Evolutionary conservation across 108 stramenopile genomes (phyloP), one percentile per base, ranked within the genome.

Genomic region (Cylindrotheca closterium): DNA sequence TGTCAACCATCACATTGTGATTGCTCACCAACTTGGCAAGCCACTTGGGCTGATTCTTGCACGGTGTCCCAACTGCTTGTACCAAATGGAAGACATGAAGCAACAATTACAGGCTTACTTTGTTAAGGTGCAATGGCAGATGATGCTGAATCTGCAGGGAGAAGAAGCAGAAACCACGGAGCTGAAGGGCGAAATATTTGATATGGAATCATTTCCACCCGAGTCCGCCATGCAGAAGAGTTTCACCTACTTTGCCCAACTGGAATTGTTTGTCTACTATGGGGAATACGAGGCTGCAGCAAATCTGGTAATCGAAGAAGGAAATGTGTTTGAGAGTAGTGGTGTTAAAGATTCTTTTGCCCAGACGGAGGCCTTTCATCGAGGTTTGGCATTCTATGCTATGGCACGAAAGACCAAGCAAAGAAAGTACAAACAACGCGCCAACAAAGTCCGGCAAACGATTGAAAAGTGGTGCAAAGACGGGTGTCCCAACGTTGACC

Each of bases 401-500:
- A 58, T 45, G 10, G 67, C 67, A 2, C 24, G 49, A 19, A 2
- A 12, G 18, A 68, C 67, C 25, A 24, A 46, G 21, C 48, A 59
- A 33, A 58, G 26, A 25, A 48, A 51, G 24, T 68, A 68, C 30
- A 8, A 30, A 47, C 33, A 31, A 32, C 17, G 51, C 2, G 67
- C 48, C 4, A 27, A 68, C 5, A 51, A 29, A 1, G 21, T 34
- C 17, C 30, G 45, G 10, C 2, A 3, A 2, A 68, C 55, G 30
- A 59, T 68, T 30, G 33, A 58, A 25, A 53, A 21, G 49, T 68
- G 67, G 67, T n/a, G 5, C 3, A 49, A 68, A n/a, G 21, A 18
- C 25, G 67, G 67, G 19, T 59, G 59, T 59, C 67, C 67, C n/a
- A 64, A 64, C 28, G 63, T 64, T 21, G 52, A 33, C 5, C 63